Conservation (phyloP, 129 eudicot species). For the Centaurea solstitialis region DNA sequence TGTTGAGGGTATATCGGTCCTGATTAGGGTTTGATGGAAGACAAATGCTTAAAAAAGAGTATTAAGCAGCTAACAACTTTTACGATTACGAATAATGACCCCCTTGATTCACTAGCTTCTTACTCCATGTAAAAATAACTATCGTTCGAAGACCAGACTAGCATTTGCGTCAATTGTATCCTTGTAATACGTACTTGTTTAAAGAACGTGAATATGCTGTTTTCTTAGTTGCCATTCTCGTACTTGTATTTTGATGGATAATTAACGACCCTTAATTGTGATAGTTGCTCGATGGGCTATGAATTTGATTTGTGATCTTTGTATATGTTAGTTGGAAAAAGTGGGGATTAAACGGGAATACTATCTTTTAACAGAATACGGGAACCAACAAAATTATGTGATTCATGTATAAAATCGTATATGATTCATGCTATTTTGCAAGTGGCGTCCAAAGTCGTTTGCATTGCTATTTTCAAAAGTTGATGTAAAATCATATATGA, state of each 20-base stretch:
- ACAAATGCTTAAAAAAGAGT: conserved; percentile 24
- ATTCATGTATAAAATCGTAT: too few relatives aligned
- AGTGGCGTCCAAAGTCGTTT: too few relatives aligned
- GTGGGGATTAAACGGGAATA: too few relatives aligned
- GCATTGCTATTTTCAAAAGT: too few relatives aligned
- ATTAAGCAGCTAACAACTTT: conserved; percentile 27
- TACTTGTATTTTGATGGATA: background rate
- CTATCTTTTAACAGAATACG: too few relatives aligned
- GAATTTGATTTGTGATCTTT: background rate
- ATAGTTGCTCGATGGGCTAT: background rate
- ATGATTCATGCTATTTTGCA: too few relatives aligned
- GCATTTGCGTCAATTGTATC: conserved; percentile 24
- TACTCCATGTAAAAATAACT: conserved; percentile 39
- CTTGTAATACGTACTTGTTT: conserved; percentile 35
- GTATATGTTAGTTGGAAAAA: background rate
- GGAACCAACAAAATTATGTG: too few relatives aligned
- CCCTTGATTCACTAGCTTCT: conserved; percentile 30
- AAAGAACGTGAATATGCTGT: conserved; percentile 36
- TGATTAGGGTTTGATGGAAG: background rate
- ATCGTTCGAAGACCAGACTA: conserved; percentile 29
- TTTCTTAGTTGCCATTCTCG: conserved; percentile 16
- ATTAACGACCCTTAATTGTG: background rate
- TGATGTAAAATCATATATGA: too few relatives aligned
- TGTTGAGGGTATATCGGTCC: conserved; percentile 3
- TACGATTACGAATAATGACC: conserved; percentile 14